Conservation (phyloP, 2,329 filamentous ascomycete genomes). For the Parafenestella ontariensis region DNA sequence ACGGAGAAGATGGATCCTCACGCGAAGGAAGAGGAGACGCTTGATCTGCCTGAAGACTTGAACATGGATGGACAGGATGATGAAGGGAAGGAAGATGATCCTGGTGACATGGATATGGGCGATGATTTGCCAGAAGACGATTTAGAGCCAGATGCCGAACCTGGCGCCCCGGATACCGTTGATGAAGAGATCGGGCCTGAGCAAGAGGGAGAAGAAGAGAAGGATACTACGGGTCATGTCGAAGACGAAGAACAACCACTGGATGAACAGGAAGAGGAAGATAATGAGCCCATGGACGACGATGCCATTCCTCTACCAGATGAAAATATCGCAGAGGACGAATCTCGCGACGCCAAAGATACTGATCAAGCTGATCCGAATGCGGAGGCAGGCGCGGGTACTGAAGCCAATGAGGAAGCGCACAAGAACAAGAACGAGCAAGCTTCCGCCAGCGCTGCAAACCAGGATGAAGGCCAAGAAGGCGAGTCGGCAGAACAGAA, state of each 20-base stretch:
- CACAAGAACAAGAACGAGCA: conserved; percentile 66
- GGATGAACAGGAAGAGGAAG: conserved; percentile 55
- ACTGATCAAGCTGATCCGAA: conserved; percentile 58
- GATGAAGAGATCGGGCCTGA: conserved; percentile 45
- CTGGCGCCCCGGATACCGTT: conserved; percentile 37
- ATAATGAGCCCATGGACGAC: conserved; percentile 56
- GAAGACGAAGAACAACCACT: conserved; percentile 53
- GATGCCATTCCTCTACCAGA: conserved; percentile 49
- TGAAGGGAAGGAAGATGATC: conserved; percentile 60
- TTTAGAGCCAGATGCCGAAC: conserved; percentile 40
- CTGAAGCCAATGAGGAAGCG: conserved; percentile 66
- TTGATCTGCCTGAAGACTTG: conserved; percentile 88
- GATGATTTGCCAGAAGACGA: conserved; percentile 45
- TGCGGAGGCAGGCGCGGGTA: conserved; percentile 69
- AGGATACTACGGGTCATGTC: conserved; percentile 44
- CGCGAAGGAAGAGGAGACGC: conserved; percentile 78
- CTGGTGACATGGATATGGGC: conserved; percentile 47
- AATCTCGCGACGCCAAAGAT: conserved; percentile 56
- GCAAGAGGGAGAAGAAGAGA: conserved; percentile 43
- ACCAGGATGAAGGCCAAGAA: conserved; percentile 71
- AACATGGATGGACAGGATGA: conserved; percentile 74
- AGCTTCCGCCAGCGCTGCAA: conserved; percentile 62
- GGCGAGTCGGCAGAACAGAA: conserved; percentile 70
- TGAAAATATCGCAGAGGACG: conserved; percentile 60
- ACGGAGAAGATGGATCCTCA: conserved; percentile 74